Evolutionary conservation across 2,329 filamentous ascomycete genomes (phyloP), one percentile per base, ranked within the genome.

Genomic region (Ceratocystis smalleyi): DNA sequence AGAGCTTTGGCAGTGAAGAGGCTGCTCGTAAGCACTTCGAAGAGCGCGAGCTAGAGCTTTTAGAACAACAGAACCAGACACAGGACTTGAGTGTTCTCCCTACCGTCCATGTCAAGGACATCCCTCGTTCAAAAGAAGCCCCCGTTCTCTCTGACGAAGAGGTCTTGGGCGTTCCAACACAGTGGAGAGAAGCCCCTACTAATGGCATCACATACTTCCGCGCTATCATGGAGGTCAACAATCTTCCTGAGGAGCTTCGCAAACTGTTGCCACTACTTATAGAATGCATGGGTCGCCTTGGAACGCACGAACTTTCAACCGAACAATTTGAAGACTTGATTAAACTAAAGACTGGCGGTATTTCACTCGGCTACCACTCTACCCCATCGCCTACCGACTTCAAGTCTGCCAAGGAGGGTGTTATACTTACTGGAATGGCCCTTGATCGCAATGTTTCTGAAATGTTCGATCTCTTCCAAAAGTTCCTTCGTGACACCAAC

Each of bases 151-250:
- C 82, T 64, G 88, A 92, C 68, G 83, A 87, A n/a, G 76, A 77
- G 10, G 73, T 87, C 8, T 81, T 83, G 51, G 80, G 81, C 45
- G 81, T 87, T 49, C 83, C 86, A 57, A 83, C 94, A 3, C 89
- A 96, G 70, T 96, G 91, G 91, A 86, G 87, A 61, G 89, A 95
- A 73, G 90, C 91, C 6, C 88, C 90, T 1, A 99, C 94, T 0
- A 99, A 99, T 70, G 94, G 94, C 0, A 77, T 99, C 66, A 97
- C 92, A 1, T 99, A 99, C 73, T 96, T 99, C 77, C 86, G 91
- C 66, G 91, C 90, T 2, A 83, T 97, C 73, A 91, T 95, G 72
- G 80, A 83, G 0, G 79, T 97, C 64, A 81, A 89, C 55, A 83
- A 87, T 67, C 77, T 99, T 15, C 90, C 92, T 0, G 86, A 92